These are phyloP conservation scores for Penicillium cosmopolitanum DNA, from an alignment of 495 filamentous ascomycete species.

Conservation along the genomic window DNA sequence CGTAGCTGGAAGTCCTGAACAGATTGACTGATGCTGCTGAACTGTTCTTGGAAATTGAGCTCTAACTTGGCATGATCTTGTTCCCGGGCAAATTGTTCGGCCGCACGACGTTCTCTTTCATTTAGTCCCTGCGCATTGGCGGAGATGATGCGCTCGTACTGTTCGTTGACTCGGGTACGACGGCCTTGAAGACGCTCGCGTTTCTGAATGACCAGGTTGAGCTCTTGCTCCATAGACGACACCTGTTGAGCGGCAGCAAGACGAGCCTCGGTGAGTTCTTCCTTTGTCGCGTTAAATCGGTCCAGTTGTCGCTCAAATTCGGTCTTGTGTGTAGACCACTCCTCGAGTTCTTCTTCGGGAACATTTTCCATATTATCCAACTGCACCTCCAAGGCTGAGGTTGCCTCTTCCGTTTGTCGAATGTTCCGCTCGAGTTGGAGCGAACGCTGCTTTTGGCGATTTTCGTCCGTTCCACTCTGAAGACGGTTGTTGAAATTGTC, in stretches of 20 bases:
- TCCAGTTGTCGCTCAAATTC: slow-evolving; percentile 67
- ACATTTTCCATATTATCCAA: slow-evolving; percentile 68
- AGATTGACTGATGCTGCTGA: slow-evolving; percentile 46
- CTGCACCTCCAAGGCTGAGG: slow-evolving; percentile 61
- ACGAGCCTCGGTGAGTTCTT: slow-evolving; percentile 64
- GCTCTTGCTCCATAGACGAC: slow-evolving; percentile 66
- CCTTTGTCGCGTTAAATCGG: slow-evolving; percentile 60
- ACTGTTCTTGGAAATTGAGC: slow-evolving; percentile 47
- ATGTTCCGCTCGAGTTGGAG: slow-evolving; percentile 77
- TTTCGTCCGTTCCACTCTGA: slow-evolving; percentile 78
- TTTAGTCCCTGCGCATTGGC: slow-evolving; percentile 76
- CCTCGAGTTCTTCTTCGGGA: slow-evolving; percentile 66
- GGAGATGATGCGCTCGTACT: slow-evolving; percentile 75
- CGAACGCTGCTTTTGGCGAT: slow-evolving; percentile 77
- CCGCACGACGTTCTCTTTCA: slow-evolving; percentile 71
- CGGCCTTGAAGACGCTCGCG: slow-evolving; percentile 77
- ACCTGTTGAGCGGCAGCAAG: slow-evolving; percentile 65
- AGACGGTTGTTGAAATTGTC: slow-evolving; percentile 71
- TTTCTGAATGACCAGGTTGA: slow-evolving; percentile 68
- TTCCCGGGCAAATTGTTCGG: slow-evolving; percentile 67
- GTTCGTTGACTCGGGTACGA: slow-evolving; percentile 73
- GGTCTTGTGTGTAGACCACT: slow-evolving; percentile 62
- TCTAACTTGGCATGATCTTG: slow-evolving; percentile 66
- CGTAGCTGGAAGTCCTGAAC: slow-evolving; percentile 52
- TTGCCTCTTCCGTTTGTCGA: slow-evolving; percentile 80